phyloP scores from a whole-genome alignment of 2,329 filamentous ascomycete species.

The Pseudogymnoascus sp. region DNA sequence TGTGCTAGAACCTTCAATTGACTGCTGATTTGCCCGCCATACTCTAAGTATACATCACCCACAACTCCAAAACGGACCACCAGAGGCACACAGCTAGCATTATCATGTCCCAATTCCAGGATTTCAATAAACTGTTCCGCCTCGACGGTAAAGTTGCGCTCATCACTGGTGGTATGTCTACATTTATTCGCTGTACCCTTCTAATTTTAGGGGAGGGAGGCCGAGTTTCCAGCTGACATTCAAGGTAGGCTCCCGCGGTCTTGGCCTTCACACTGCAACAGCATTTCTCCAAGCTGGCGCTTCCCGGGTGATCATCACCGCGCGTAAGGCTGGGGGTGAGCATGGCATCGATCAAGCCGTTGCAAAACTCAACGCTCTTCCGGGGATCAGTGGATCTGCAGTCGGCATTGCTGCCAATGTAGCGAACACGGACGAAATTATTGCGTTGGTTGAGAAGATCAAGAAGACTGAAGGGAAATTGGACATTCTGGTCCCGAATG shows the following conservation, averaged over 20 bases:
- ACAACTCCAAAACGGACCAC: not conserved
- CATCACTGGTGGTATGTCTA: conserved; percentile 26
- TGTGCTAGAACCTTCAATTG: not conserved
- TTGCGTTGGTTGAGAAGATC: conserved; percentile 53
- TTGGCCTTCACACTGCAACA: conserved; percentile 59
- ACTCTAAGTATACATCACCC: not conserved
- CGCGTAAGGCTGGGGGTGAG: conserved; percentile 60
- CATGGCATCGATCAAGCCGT: conserved; percentile 52
- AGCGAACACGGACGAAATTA: conserved; percentile 54
- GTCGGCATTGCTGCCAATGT: conserved; percentile 62
- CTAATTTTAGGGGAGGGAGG: not conserved
- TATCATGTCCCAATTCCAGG: conserved; percentile 20
- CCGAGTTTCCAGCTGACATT: not conserved
- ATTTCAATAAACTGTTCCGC: conserved; percentile 21
- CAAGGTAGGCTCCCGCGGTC: conserved; percentile 41
- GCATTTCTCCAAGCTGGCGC: conserved; percentile 65
- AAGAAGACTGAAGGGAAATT: conserved; percentile 50
- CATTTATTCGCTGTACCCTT: not conserved
- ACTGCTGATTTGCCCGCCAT: not conserved
- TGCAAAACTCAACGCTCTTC: conserved; percentile 57
- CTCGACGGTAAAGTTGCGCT: conserved; percentile 26
- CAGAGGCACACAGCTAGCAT: not conserved
- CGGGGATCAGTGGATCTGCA: conserved; percentile 51
- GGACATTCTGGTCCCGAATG: conserved; percentile 66
- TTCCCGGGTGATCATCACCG: conserved; percentile 67